phyloP scores from a whole-genome alignment of 768 basidiomycete genomes.

The Trametopsis cervina region DNA sequence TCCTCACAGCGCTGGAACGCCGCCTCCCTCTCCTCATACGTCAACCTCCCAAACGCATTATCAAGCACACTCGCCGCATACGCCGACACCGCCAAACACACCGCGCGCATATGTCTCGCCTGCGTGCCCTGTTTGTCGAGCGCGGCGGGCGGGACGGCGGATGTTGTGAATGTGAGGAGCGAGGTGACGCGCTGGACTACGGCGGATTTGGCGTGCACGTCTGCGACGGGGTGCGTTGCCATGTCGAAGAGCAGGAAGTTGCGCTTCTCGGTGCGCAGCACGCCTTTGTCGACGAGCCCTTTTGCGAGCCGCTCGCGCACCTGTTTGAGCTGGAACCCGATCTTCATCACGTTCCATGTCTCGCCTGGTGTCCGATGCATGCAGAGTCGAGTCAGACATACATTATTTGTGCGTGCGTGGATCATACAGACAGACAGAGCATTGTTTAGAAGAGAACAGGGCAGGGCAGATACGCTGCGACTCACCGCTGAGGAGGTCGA shows the following conservation, averaged over 20 bases:
- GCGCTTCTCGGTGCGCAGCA: slow-evolving; percentile 97
- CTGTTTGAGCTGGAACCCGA: slow-evolving; percentile 97
- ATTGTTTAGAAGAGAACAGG: too few species aligned
- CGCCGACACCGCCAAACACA: slow-evolving; percentile 83
- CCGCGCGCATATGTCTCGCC: slow-evolving; percentile 72
- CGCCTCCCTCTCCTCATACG: slow-evolving; percentile 89
- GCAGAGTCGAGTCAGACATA: not conserved
- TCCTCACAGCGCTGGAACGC: slow-evolving; percentile 95
- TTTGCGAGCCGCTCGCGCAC: slow-evolving; percentile 97
- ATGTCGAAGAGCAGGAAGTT: slow-evolving; percentile 99
- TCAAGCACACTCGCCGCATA: slow-evolving; percentile 95
- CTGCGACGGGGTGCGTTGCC: slow-evolving; percentile 98
- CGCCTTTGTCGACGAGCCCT: slow-evolving; percentile 95
- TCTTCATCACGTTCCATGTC: slow-evolving; percentile 99
- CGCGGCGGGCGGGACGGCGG: slow-evolving; percentile 69
- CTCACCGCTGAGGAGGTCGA: slow-evolving; percentile 90
- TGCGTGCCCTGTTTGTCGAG: slow-evolving; percentile 74
- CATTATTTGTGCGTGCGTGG: too few species aligned
- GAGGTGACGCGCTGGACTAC: slow-evolving; percentile 71
- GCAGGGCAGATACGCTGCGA: slow-evolving; percentile 13
- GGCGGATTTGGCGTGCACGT: slow-evolving; percentile 82
- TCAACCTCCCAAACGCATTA: slow-evolving; percentile 83
- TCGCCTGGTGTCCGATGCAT: slow-evolving; percentile 53
- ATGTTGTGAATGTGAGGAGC: slow-evolving; percentile 77
- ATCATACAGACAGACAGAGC: too few species aligned